phyloP scores from a whole-genome alignment of 352 stramenopile genomes.

The Aphanomyces euteiches region DNA sequence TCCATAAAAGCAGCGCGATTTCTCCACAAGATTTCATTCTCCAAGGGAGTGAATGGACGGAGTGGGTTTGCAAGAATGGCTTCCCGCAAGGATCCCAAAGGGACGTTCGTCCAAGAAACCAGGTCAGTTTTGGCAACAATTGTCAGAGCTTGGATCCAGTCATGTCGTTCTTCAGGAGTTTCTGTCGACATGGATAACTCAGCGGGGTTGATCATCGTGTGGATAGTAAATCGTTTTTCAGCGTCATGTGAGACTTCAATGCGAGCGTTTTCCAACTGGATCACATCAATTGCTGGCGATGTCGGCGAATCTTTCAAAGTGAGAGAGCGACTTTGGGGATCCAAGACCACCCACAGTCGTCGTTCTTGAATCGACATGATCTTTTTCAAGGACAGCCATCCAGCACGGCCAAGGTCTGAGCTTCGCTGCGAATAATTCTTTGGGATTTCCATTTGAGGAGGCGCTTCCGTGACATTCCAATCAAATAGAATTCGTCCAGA shows the following conservation, averaged over 20 bases:
- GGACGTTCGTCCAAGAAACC: constrained; percentile 3
- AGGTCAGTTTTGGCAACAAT: constrained; percentile 47
- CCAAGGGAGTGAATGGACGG: constrained; percentile 73
- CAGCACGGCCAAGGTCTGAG: constrained; percentile 64
- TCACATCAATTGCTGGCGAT: constrained; percentile 47
- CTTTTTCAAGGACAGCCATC: constrained; percentile 75
- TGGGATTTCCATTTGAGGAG: constrained; percentile 12
- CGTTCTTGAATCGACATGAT: constrained; percentile 65
- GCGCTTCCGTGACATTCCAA: constrained; percentile 30
- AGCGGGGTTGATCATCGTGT: constrained; percentile 62
- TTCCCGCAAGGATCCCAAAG: constrained; percentile 37
- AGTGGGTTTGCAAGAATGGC: constrained; percentile 75
- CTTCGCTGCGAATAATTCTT: constrained; percentile 34
- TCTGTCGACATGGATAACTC: constrained; percentile 82
- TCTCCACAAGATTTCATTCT: constrained; percentile 79
- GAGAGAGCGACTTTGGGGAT: constrained; percentile 70
- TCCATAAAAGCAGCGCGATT: constrained; percentile 78
- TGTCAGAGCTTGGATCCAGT: constrained; percentile 83
- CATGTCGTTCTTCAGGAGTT: constrained; percentile 79
- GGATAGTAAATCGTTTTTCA: constrained; percentile 75
- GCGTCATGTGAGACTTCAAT: constrained; percentile 73
- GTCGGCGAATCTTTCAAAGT: constrained; percentile 66
- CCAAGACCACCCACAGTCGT: constrained; percentile 71
- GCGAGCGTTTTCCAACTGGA: constrained; percentile 61
- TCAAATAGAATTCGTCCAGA: constrained; percentile 72